Percentiles rank a stretch among this genome's conserved stretches.
These are phyloP conservation scores for Venustampulla echinocandica DNA, from an alignment of 495 filamentous ascomycete species.

Conservation along the genomic window DNA sequence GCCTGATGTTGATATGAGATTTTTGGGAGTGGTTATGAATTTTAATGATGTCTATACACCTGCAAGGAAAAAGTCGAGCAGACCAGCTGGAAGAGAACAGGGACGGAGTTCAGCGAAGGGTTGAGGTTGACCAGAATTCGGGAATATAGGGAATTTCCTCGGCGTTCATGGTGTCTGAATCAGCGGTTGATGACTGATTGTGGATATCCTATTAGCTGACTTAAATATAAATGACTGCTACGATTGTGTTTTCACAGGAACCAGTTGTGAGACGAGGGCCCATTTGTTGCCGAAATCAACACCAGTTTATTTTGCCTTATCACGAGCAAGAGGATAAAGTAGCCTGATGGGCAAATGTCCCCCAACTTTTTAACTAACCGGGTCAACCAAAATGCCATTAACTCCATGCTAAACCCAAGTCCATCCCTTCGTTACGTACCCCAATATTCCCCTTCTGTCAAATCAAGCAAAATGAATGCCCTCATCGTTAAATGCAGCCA, in stretches of 20 bases:
- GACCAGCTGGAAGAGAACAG: constrained; percentile 11
- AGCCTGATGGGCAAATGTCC: not conserved
- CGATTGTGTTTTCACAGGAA: no score
- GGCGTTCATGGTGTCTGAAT: constrained; percentile 1
- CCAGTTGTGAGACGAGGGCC: no score
- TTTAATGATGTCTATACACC: constrained; percentile 91
- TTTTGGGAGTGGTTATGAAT: constrained; percentile 94
- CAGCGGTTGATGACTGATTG: not conserved
- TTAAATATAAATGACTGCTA: no score
- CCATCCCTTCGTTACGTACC: no score
- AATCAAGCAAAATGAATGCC: constrained; percentile 83
- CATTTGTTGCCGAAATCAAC: no score
- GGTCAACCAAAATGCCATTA: constrained; percentile 2
- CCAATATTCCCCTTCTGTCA: no score
- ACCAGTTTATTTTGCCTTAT: no score
- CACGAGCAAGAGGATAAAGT: no score
- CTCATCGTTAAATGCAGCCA: constrained; percentile 71
- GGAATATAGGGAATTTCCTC: not conserved
- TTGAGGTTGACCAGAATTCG: not conserved
- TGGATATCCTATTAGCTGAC: no score
- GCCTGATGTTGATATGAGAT: constrained; percentile 90
- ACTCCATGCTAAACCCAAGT: constrained; percentile 19
- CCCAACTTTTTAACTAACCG: not conserved
- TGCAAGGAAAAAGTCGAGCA: constrained; percentile 16
- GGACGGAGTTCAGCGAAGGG: constrained; percentile 13